phyloP scores from a whole-genome alignment of 2,329 filamentous ascomycete species.

The Achaetomium macrosporum region DNA sequence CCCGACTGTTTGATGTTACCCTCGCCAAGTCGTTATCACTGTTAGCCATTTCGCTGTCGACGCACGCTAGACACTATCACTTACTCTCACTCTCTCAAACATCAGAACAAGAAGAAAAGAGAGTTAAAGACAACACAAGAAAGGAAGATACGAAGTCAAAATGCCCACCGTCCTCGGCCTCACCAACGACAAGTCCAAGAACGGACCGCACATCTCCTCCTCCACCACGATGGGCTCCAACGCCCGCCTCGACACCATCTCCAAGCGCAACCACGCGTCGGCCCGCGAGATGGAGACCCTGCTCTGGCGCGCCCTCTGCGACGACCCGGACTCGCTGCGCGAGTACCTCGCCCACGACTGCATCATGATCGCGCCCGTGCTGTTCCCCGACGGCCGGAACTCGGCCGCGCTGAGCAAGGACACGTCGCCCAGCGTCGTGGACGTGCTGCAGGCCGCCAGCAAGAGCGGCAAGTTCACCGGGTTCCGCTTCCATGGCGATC shows the following conservation, averaged over 20 bases:
- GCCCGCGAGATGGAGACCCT: conserved; percentile 35
- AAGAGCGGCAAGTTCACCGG: conserved; percentile 22
- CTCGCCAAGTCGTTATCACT: not conserved
- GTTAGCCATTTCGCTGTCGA: conserved; percentile 1
- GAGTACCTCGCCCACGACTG: conserved; percentile 36
- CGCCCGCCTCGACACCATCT: conserved; percentile 33
- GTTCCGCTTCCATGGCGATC: conserved; percentile 31
- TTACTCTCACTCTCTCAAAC: not conserved
- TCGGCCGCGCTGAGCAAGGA: conserved; percentile 26
- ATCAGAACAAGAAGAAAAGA: not conserved
- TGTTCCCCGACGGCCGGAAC: conserved; percentile 23
- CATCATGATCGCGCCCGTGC: conserved; percentile 34
- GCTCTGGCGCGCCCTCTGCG: conserved; percentile 35
- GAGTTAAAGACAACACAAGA: not conserved
- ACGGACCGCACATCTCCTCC: conserved; percentile 12
- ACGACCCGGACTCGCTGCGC: conserved; percentile 31
- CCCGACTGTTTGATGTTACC: not conserved
- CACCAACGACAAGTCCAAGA: conserved; percentile 25
- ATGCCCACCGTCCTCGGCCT: conserved; percentile 32
- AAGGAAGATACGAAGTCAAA: too few relatives aligned
- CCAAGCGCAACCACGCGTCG: conserved; percentile 34
- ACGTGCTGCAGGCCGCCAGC: conserved; percentile 27
- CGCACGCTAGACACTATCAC: conserved; percentile 1
- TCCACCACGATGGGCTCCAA: conserved; percentile 26
- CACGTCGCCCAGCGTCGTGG: conserved; percentile 27